Evolutionary conservation across 441 rosid species (phyloP).

Genomic region (Mallotus repandus): DNA sequence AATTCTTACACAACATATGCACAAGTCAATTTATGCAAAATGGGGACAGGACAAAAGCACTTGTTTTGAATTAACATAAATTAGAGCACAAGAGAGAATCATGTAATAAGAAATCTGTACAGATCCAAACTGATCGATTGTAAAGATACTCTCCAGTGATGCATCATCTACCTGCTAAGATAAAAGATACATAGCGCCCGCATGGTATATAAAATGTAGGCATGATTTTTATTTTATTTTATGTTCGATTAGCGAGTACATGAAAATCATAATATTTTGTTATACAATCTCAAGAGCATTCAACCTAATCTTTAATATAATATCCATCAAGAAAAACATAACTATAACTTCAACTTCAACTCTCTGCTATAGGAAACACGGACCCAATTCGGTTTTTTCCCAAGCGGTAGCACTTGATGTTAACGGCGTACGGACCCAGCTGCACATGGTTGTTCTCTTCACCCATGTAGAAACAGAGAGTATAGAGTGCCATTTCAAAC

Average conservation of each 20-base stretch:
- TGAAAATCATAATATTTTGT: neutral
- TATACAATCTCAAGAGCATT: neutral
- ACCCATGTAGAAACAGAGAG: constrained; percentile 76
- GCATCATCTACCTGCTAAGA: too few species aligned
- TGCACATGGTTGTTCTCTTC: constrained; percentile 76
- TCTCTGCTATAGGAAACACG: constrained; percentile 71
- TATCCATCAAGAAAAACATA: neutral
- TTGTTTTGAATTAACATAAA: neutral
- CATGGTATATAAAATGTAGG: neutral
- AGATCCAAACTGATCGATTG: too few species aligned
- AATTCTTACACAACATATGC: neutral
- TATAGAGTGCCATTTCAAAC: constrained; percentile 85
- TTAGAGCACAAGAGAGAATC: too few species aligned
- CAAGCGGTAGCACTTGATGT: constrained; percentile 96
- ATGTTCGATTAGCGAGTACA: neutral
- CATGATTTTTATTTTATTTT: neutral
- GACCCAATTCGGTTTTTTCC: too few species aligned
- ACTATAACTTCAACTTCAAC: constrained; percentile 32
- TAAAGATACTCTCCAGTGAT: too few species aligned
- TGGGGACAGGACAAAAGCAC: neutral
- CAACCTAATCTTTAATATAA: too few species aligned
- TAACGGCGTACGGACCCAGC: constrained; percentile 78
- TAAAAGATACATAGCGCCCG: neutral
- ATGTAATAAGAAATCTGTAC: too few species aligned
- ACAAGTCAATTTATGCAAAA: neutral